phyloP scores from a whole-genome alignment of 2,329 filamentous ascomycete species.

The Aspergillus pseudonomiae region DNA sequence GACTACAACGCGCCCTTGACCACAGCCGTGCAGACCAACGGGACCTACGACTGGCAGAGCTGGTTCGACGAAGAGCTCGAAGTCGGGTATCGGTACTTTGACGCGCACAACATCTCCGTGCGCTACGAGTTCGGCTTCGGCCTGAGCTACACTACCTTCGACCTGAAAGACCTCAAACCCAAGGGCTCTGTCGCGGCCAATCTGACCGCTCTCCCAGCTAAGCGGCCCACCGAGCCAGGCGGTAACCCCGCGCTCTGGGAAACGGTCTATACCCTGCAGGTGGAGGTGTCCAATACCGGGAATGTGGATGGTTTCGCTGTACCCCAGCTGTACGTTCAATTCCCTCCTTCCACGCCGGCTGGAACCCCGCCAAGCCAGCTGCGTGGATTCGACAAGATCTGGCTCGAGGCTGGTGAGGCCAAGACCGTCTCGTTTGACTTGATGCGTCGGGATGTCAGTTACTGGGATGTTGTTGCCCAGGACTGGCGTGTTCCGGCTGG shows the following conservation, averaged over 20 bases:
- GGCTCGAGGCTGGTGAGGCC: conserved; percentile 52
- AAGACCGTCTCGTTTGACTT: conserved; percentile 56
- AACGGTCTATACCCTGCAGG: conserved; percentile 42
- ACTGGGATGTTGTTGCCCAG: conserved; percentile 62
- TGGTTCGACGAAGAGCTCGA: conserved; percentile 18
- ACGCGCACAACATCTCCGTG: conserved; percentile 22
- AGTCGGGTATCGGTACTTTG: conserved; percentile 28
- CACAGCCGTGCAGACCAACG: background rate
- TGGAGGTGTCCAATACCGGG: conserved; percentile 73
- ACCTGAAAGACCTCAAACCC: conserved; percentile 52
- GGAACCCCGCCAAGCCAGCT: conserved; percentile 53
- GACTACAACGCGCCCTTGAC: conserved; percentile 60
- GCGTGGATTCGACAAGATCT: conserved; percentile 64
- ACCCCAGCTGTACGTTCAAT: conserved; percentile 55
- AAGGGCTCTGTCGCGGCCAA: background rate
- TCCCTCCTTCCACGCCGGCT: conserved; percentile 31
- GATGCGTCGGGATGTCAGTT: conserved; percentile 62
- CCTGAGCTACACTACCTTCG: conserved; percentile 70
- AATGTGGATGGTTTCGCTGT: conserved; percentile 67
- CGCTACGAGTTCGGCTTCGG: conserved; percentile 53
- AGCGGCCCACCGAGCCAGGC: conserved; percentile 50
- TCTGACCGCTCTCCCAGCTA: background rate
- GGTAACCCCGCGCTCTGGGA: conserved; percentile 21
- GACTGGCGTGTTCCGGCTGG: conserved; percentile 53
- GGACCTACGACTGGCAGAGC: background rate